Evolutionary conservation across 2,329 filamentous ascomycete species (phyloP).

Genomic region (Xylariomycetidae sp.): DNA sequence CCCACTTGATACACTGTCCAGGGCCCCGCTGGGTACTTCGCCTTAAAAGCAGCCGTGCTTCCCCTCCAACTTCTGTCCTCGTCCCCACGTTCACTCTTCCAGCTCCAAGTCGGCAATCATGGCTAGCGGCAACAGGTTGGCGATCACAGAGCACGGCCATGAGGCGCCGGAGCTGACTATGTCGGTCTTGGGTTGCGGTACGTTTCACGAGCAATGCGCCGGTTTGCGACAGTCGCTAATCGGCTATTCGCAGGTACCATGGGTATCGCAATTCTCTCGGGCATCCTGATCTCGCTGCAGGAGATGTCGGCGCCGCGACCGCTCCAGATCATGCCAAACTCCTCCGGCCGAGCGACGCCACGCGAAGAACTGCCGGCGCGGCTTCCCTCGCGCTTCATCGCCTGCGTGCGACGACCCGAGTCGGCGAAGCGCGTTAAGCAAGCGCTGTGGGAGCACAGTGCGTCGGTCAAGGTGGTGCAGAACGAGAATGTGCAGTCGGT

Average conservation of each 20-base stretch:
- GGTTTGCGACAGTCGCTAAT: background rate
- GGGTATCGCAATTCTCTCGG: slow-evolving; percentile 77
- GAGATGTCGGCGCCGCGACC: slow-evolving; percentile 42
- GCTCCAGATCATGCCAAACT: slow-evolving; percentile 34
- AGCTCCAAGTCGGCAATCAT: background rate
- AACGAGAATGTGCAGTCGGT: slow-evolving; percentile 67
- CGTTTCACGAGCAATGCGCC: slow-evolving; percentile 20
- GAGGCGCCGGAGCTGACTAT: slow-evolving; percentile 57
- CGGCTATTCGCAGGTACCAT: slow-evolving; percentile 57
- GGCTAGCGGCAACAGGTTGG: slow-evolving; percentile 17
- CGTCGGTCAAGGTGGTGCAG: slow-evolving; percentile 58
- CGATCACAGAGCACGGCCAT: slow-evolving; percentile 25
- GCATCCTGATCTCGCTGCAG: slow-evolving; percentile 66
- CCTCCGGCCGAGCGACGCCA: slow-evolving; percentile 38
- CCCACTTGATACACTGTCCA: too few species aligned
- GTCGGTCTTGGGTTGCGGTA: slow-evolving; percentile 77
- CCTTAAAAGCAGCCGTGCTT: too few species aligned
- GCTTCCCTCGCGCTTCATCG: slow-evolving; percentile 71
- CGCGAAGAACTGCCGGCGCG: slow-evolving; percentile 44
- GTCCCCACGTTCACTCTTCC: background rate
- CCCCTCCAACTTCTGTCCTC: too few species aligned
- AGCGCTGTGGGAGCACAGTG: slow-evolving; percentile 57
- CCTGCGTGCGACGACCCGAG: slow-evolving; percentile 67
- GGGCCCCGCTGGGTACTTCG: too few species aligned
- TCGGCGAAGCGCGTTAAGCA: slow-evolving; percentile 63